phyloP scores from a whole-genome alignment of 495 filamentous ascomycete species.

The Chaetomium cochliodes region DNA sequence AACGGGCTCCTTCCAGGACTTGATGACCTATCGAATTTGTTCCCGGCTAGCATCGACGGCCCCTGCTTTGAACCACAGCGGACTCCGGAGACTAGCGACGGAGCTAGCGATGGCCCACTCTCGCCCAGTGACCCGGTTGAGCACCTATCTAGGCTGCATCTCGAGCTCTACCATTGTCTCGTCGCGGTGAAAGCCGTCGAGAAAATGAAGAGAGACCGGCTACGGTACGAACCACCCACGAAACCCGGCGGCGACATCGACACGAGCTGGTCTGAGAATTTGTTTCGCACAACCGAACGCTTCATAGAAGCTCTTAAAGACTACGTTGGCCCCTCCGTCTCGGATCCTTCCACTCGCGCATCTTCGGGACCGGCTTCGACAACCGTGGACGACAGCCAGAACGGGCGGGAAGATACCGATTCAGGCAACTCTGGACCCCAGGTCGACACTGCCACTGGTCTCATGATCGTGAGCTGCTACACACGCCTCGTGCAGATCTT shows the following conservation, averaged over 20 bases:
- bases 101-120: not conserved
- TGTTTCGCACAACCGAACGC: conserved; percentile 1
- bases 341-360: not conserved
- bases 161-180: conserved; percentile 2
- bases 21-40: not conserved
- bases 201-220: not conserved
- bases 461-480: conserved; percentile 7
- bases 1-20: not conserved
- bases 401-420: not conserved
- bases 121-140: not conserved
- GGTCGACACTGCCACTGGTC: not conserved
- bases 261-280: conserved; percentile 3
- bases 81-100: conserved; percentile 3
- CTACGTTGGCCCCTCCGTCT: not conserved
- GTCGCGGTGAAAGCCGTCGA: not conserved
- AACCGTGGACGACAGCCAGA: not conserved
- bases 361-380: not conserved
- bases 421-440: not conserved
- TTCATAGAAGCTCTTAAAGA: not conserved
- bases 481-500: conserved; percentile 2
- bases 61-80: not conserved
- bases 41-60: not conserved
- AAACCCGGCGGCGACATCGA: not conserved
- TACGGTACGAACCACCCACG: not conserved
- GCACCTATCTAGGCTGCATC: not conserved